A percentile compares a stretch with the other conserved stretches of the same genome.
Evolutionary conservation across 352 stramenopile genomes (phyloP).

Genomic region (Globisporangium uncinulatum): DNA sequence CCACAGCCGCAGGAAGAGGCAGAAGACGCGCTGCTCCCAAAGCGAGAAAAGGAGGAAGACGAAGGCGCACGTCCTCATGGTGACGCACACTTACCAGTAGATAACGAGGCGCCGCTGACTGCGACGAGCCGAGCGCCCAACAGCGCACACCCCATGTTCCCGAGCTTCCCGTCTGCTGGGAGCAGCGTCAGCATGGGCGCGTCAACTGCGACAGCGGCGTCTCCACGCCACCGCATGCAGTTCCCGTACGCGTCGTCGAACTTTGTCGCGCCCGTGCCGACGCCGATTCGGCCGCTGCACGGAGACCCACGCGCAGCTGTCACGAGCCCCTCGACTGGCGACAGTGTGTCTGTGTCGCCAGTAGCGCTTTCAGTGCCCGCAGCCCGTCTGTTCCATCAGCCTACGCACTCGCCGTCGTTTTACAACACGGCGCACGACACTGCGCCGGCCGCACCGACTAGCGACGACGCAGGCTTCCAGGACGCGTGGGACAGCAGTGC

Average conservation of each 20-base stretch:
- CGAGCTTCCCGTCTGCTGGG: constrained; percentile 8
- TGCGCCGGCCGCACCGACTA: constrained; percentile 14
- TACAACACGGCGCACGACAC: constrained; percentile 45
- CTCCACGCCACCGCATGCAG: constrained; percentile 23
- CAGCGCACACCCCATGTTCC: constrained; percentile 14
- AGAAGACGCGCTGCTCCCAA: too few relatives aligned
- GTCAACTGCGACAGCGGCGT: neutral
- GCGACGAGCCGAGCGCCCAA: constrained; percentile 2
- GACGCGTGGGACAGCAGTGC: constrained; percentile 3
- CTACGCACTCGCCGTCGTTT: constrained; percentile 51
- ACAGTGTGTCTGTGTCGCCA: neutral
- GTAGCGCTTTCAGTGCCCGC: constrained; percentile 24
- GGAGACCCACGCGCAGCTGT: constrained; percentile 43
- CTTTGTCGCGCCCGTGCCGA: constrained; percentile 61
- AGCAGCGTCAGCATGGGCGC: neutral
- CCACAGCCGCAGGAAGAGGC: too few relatives aligned
- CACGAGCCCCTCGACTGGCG: neutral
- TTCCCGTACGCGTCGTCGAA: constrained; percentile 57
- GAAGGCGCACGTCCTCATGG: too few relatives aligned
- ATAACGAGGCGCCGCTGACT: neutral
- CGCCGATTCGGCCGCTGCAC: constrained; percentile 64
- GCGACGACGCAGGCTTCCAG: constrained; percentile 30
- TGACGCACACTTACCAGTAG: neutral
- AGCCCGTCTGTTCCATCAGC: constrained; percentile 57
- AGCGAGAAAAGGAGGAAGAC: neutral